Evolutionary conservation across 1,139 yeast genomes (phyloP).

Genomic region (Meyerozyma elateridarum): DNA sequence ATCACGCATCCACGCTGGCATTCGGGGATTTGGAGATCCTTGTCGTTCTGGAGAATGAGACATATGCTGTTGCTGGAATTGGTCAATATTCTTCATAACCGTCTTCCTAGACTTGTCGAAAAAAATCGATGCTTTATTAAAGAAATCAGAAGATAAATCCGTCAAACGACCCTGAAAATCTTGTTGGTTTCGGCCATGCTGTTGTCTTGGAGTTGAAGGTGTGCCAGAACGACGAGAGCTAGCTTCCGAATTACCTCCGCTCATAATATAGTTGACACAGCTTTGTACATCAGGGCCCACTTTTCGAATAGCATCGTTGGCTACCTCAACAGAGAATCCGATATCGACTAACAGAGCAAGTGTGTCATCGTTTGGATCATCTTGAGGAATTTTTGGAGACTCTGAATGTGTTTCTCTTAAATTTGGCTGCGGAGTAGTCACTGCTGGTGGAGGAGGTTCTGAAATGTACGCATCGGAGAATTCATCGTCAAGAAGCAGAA

Average conservation of each 20-base stretch:
- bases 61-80: conserved; percentile 35
- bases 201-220: conserved; percentile 7
- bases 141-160: conserved; percentile 59
- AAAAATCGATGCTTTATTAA: conserved; percentile 58
- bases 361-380: conserved; percentile 38
- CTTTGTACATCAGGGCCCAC: conserved; percentile 58
- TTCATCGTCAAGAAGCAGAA: conserved; percentile 31
- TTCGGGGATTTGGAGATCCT: conserved; percentile 23
- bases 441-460: conserved; percentile 11
- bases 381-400: background rate
- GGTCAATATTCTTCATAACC: conserved; percentile 61
- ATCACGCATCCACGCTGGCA: conserved; percentile 80
- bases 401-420: background rate
- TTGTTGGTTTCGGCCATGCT: conserved; percentile 5
- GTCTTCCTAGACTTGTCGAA: conserved; percentile 60
- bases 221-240: conserved; percentile 4
- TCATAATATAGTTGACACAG: conserved; percentile 69
- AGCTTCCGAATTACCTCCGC: conserved; percentile 19
- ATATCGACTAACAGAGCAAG: conserved; percentile 73
- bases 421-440: background rate
- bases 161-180: conserved; percentile 46
- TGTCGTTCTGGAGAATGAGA: conserved; percentile 15
- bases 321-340: conserved; percentile 65
- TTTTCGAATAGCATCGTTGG: conserved; percentile 54
- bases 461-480: conserved; percentile 35